Conservation (phyloP, 495 filamentous ascomycete species). For the Delitschia confertaspora region DNA sequence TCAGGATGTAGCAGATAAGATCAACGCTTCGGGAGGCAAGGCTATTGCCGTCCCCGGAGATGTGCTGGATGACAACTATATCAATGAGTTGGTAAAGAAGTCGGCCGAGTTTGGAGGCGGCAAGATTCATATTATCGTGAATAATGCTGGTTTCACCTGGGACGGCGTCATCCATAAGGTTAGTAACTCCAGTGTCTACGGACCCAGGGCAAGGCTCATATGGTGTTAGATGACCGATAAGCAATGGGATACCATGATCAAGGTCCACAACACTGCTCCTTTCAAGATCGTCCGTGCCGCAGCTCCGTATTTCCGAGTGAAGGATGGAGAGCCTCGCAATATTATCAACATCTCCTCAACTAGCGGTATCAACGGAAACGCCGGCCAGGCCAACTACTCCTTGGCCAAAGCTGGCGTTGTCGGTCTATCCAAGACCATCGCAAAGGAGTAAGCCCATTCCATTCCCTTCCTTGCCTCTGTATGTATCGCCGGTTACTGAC, state of each 20-base stretch:
- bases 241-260: constrained; percentile 80
- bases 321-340: constrained; percentile 66
- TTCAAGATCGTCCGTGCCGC: constrained; percentile 73
- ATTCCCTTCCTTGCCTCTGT: not conserved
- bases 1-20: constrained; percentile 49
- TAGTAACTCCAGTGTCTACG: not conserved
- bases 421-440: constrained; percentile 75
- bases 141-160: constrained; percentile 86
- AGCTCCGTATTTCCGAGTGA: constrained; percentile 77
- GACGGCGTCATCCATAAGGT: constrained; percentile 86
- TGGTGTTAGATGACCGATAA: constrained; percentile 65
- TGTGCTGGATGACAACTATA: constrained; percentile 56
- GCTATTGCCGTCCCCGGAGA: constrained; percentile 67
- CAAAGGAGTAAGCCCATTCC: constrained; percentile 57
- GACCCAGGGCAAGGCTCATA: not conserved
- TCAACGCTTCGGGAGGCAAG: constrained; percentile 55
- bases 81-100: constrained; percentile 59
- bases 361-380: constrained; percentile 72
- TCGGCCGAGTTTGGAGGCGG: constrained; percentile 71
- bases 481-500: constrained; percentile 1
- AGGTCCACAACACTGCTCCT: constrained; percentile 70
- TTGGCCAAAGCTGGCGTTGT: constrained; percentile 73
- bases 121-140: constrained; percentile 82
- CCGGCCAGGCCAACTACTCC: constrained; percentile 78
- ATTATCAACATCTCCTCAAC: constrained; percentile 78